These are phyloP conservation scores for Diaporthe citriasiana DNA, from an alignment of 2,329 filamentous ascomycete genomes.

Conservation along the genomic window DNA sequence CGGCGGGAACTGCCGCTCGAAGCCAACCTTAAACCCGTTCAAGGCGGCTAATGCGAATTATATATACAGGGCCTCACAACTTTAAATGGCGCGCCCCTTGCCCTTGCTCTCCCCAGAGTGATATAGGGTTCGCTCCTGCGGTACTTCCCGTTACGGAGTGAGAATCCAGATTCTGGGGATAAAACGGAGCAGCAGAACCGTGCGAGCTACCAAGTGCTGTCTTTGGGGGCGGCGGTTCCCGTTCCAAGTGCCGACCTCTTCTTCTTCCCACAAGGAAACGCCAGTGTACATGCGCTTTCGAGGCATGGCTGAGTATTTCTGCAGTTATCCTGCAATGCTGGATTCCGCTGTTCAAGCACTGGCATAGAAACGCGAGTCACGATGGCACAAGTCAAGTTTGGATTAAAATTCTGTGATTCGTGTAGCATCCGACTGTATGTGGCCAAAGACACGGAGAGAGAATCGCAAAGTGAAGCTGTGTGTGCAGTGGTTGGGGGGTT, in stretches of 20 bases:
- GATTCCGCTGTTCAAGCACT: neutral
- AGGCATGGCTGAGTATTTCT: neutral
- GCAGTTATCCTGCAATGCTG: too few species aligned
- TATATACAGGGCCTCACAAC: neutral
- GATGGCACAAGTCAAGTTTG: neutral
- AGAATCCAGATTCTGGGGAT: neutral
- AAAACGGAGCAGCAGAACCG: neutral
- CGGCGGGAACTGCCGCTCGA: constrained; percentile 11
- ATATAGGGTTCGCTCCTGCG: constrained; percentile 3
- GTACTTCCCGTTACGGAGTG: constrained; percentile 20
- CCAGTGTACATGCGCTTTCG: too few species aligned
- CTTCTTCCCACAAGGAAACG: neutral
- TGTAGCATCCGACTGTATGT: constrained; percentile 24
- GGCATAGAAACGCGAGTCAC: neutral
- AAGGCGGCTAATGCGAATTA: neutral
- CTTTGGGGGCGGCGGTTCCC: neutral
- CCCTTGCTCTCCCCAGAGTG: neutral
- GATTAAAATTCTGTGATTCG: constrained; percentile 28
- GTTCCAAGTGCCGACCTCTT: neutral
- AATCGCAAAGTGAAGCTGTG: constrained; percentile 24
- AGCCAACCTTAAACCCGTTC: neutral
- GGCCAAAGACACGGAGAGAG: constrained; percentile 10
- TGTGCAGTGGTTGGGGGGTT: constrained; percentile 30
- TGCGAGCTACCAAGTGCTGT: neutral
- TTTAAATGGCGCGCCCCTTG: neutral